phyloP scores from a whole-genome alignment of 257 asterid genomes.

The Rubia yunnanensis region DNA sequence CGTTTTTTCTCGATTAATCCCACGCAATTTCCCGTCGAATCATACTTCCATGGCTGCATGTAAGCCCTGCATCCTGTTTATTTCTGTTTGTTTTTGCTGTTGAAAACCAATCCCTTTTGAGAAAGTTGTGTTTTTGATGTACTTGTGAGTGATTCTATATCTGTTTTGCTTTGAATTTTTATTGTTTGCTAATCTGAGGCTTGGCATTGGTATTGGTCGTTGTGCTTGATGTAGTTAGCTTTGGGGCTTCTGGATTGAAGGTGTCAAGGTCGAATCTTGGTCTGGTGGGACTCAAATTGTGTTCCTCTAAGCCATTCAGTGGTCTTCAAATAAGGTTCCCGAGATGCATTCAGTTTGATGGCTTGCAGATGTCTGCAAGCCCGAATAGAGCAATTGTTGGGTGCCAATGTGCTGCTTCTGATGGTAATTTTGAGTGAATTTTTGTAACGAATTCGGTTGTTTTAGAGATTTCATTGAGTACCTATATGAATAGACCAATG shows the following conservation, averaged over 20 bases:
- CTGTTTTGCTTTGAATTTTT: neutral
- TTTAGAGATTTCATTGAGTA: neutral
- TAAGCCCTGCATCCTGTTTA: conserved; percentile 4
- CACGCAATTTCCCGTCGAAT: neutral
- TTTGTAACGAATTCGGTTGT: neutral
- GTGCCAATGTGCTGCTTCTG: conserved; percentile 32
- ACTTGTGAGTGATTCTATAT: neutral
- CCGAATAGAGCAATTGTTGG: conserved; percentile 28
- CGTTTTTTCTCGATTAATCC: neutral
- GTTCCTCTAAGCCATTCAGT: conserved; percentile 22
- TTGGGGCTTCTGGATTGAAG: conserved; percentile 52
- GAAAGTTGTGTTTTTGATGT: neutral
- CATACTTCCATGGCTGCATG: conserved; percentile 20
- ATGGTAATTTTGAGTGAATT: conserved; percentile 36
- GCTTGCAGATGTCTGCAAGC: conserved; percentile 29
- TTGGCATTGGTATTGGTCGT: neutral
- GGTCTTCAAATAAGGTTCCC: conserved; percentile 17
- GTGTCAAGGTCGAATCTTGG: conserved; percentile 34
- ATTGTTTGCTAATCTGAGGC: neutral
- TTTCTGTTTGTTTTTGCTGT: neutral
- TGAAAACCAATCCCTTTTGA: neutral
- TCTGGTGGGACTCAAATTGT: conserved; percentile 35
- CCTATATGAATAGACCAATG: neutral
- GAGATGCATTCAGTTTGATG: conserved; percentile 25
- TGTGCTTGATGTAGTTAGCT: conserved; percentile 35